Base-by-base conservation (phyloP, 2,329 filamentous ascomycete species). In the Monosporascus sp. region DNA sequence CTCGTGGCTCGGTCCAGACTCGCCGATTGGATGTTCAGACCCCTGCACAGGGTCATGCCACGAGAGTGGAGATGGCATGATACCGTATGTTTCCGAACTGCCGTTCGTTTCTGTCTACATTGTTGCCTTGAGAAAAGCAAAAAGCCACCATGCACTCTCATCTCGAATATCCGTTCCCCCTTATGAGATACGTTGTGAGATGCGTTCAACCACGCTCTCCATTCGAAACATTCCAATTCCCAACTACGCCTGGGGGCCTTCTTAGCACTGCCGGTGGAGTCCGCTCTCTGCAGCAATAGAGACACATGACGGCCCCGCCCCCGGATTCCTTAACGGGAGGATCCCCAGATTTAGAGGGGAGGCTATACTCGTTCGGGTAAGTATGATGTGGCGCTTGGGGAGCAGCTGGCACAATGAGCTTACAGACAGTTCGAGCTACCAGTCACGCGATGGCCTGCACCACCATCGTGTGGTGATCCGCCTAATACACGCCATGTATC, bases 361-460 rank as follows among this genome's bases (percentile, higher is more conserved):
- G 49, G 19, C 58, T 57, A 59, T 56, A 11, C 58, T 49, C 35
- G 22, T 60, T 60, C 27, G 45, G 55, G 57, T 56, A 60, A 57
- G 49, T 58, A 60, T 59, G 58, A 60, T 59, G 58, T 45, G 24
- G 17, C 14, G 5, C 17, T 31, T 24, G 22, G 24, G 22, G 43
- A 46, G 43, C 55, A 61, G 55, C 49, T 58, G 52, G 54, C 58
- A 60, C 57, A 57, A 61, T 60, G 64, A 61, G 50, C 45, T 56
- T 56, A 58, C 53, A 55, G 55, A 57, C 60, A 60, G 55, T 56
- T 58, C 52, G 27, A 55, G 38, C 20, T 26, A 49, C 52, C 52
- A 48, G 61, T 66, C 64, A 66, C 62, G 62, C 63, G 64, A 66
- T 65, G 58, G 60, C 59, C 53, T 52, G 41, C 47, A 19, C 19